Evolutionary conservation across 768 basidiomycete species (phyloP).

Genomic region (Mrakia hoshinonis): DNA sequence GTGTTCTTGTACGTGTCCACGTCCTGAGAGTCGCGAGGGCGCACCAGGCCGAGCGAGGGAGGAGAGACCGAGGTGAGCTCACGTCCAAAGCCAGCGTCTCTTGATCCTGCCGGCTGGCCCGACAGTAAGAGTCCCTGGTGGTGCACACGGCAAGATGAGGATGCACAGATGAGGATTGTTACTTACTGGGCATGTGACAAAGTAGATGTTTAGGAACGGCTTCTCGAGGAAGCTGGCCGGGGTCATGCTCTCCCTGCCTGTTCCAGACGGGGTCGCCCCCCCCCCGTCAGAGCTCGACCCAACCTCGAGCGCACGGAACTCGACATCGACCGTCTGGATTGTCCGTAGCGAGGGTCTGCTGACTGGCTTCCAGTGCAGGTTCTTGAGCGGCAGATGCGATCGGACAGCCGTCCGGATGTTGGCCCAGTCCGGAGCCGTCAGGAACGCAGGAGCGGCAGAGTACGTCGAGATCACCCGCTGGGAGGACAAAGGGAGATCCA

Average conservation of each 20-base stretch:
- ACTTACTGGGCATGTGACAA: conserved; percentile 79
- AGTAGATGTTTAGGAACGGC: conserved; percentile 75
- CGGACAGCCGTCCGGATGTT: conserved; percentile 24
- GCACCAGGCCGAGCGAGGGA: conserved; percentile 1
- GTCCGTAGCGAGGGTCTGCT: conserved; percentile 66
- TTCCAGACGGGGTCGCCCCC: conserved; percentile 41
- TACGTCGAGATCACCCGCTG: conserved; percentile 18
- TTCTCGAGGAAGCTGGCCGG: conserved; percentile 71
- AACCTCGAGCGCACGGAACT: conserved; percentile 53
- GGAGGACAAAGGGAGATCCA: not conserved
- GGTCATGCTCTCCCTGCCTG: conserved; percentile 66
- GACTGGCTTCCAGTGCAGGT: conserved; percentile 82
- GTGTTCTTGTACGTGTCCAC: conserved; percentile 67
- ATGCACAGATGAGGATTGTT: too few species aligned
- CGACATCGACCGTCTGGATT: conserved; percentile 77
- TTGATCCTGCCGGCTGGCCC: too few species aligned
- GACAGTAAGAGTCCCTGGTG: too few species aligned
- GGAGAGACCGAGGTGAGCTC: conserved; percentile 20
- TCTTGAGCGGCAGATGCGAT: conserved; percentile 59
- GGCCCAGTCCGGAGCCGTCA: conserved; percentile 29
- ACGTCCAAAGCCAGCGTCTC: not conserved
- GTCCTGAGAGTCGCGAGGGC: conserved; percentile 45
- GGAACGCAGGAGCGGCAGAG: conserved; percentile 21
- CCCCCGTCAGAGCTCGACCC: conserved; percentile 12
- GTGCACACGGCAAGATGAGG: too few species aligned